Percentiles rank a stretch among this genome's conserved stretches.
Conservation (phyloP, 805 yeast species). For the Starmerella stellata region DNA sequence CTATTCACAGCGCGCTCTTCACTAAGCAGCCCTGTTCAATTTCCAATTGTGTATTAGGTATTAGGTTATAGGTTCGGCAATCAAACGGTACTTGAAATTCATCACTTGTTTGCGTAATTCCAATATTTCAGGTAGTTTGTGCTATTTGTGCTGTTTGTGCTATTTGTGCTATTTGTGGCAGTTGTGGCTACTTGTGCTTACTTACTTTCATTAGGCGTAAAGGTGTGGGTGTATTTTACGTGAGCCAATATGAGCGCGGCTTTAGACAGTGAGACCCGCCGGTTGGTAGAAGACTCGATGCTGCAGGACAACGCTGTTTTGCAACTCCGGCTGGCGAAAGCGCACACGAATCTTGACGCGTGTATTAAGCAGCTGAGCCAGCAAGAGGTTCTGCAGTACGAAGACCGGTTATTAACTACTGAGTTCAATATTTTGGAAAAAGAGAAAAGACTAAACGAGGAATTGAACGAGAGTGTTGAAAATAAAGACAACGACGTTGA, state of each 20-base stretch:
- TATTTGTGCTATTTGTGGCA: background rate
- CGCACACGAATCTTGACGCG: conserved; percentile 4
- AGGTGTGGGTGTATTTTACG: no score
- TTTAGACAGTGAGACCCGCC: conserved; percentile 8
- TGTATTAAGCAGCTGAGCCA: background rate
- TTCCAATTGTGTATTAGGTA: no score
- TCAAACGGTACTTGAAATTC: no score
- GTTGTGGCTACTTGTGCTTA: no score
- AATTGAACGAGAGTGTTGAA: background rate
- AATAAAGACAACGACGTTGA: background rate
- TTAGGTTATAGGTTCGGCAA: no score
- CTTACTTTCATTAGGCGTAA: no score
- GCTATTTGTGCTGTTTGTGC: background rate
- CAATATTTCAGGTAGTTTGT: no score
- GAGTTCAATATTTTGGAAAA: conserved; percentile 4
- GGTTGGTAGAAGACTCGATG: conserved; percentile 8
- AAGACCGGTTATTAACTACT: conserved; percentile 10
- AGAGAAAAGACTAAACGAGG: background rate
- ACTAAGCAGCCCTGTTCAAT: no score
- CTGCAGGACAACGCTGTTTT: conserved; percentile 4
- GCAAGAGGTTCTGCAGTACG: conserved; percentile 4
- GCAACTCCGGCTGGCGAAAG: conserved; percentile 9
- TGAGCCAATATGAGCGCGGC: conserved; percentile 6
- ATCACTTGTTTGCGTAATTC: no score
- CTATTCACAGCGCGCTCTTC: no score